Evolutionary conservation across 192 early-diverging fungal genomes (phyloP), one percentile per base, ranked within the genome.

Genomic region (Umbelopsis sp.): DNA sequence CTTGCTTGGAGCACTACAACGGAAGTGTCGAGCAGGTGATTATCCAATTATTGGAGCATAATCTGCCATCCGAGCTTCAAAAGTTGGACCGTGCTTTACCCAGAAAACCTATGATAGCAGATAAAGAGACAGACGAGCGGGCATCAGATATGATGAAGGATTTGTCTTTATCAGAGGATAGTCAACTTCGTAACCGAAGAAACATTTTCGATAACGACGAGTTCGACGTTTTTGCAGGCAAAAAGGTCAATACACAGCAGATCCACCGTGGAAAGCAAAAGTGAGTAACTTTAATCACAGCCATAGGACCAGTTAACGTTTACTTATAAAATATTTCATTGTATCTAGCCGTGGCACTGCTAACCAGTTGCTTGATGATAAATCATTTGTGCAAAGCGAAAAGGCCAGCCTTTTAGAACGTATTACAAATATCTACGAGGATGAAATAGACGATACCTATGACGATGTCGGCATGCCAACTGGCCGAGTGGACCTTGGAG

Each of bases 201-300:
- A 98, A 97, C 73, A 83, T 97, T 34, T 96, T 93, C 81, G 96
- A 98, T 79, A 90, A 92, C 45, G 97, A 98, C 73, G 94, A 95
- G 70, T 97, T 97, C 81, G 96, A 98, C 70, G 86, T 97, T 8
- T 94, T 97, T 79, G 75, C 82, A 31, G 84, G 87, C 59, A 80
- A 85, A 11, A 78, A 76, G 4, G 77, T 94, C 9, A 89, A 94
- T 73, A 74, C 80, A 69, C 77, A 74, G 31, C 91, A 89, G 45
- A 88, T 94, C 24, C 83, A 85, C 50, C 79, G 83, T 45, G 93
- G 94, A 66, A 97, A 96, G 79, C 84, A 86, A 69, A 77, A 83
- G 85, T 91, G 79, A 49, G 85, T 71, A 14, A 21, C 45, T 25
- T 44, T 8, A 34, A 22, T 24, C 17, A 8, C 32, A n/a, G n/a